Evolutionary conservation across 768 basidiomycete species (phyloP).

Genomic region (Lepiota venenata): DNA sequence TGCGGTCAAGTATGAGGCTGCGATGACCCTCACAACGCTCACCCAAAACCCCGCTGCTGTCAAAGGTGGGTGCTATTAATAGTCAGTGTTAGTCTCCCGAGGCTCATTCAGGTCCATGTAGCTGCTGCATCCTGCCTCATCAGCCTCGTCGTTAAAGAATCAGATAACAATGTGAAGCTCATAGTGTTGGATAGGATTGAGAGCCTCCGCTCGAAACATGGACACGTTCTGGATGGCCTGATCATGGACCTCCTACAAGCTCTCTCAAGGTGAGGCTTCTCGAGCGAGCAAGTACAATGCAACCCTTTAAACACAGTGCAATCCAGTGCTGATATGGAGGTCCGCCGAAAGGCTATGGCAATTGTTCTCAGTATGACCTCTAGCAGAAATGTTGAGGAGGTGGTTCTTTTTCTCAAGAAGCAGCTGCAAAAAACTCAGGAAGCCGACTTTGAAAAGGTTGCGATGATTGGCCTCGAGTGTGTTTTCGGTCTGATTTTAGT

Average conservation of each 20-base stretch:
- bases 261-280: constrained; percentile 57
- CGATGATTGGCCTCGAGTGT: neutral
- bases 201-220: constrained; percentile 76
- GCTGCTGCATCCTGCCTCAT: constrained; percentile 90
- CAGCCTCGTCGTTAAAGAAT: constrained; percentile 88
- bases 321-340: constrained; percentile 89
- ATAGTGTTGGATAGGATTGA: constrained; percentile 95
- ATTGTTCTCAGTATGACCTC: constrained; percentile 93
- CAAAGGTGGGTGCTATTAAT: constrained; percentile 56
- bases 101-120: constrained; percentile 24
- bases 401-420: constrained; percentile 95
- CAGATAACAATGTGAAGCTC: constrained; percentile 98
- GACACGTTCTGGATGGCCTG: constrained; percentile 82
- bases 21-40: constrained; percentile 88
- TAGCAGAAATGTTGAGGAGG: constrained; percentile 93
- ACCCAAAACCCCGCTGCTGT: constrained; percentile 96
- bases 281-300: neutral
- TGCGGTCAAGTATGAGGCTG: constrained; percentile 97
- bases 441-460: constrained; percentile 87
- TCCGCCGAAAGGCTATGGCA: constrained; percentile 85
- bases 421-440: constrained; percentile 94
- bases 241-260: constrained; percentile 97
- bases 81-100: neutral
- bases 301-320: neutral
- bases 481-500: neutral